A percentile compares a stretch with the other conserved stretches of the same genome.
These are phyloP conservation scores for Gossypium australe DNA, from an alignment of 345 rosid species.

Conservation along the genomic window DNA sequence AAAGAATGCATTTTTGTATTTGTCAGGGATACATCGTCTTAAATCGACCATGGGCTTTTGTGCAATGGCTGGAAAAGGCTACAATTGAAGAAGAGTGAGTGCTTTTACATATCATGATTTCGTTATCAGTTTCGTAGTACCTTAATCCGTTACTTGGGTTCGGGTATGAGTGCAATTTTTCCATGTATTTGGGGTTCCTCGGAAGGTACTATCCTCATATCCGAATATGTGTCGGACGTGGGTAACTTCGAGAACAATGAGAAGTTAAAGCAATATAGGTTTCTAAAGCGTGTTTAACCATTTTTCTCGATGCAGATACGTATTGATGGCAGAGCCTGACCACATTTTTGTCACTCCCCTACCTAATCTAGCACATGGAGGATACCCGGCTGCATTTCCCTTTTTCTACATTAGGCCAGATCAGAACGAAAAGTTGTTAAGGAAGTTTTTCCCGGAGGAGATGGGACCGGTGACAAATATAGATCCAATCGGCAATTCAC, in stretches of 20 bases:
- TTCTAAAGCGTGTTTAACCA: neutral
- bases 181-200: neutral
- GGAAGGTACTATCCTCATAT: neutral
- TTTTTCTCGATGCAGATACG: conserved; percentile 39
- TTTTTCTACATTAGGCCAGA: conserved; percentile 82
- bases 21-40: conserved; percentile 87
- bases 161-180: neutral
- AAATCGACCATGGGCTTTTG: conserved; percentile 98
- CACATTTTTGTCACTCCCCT: conserved; percentile 34
- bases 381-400: conserved; percentile 73
- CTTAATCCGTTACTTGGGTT: neutral
- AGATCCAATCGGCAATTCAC: conserved; percentile 84
- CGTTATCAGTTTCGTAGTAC: neutral
- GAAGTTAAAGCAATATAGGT: neutral
- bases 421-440: conserved; percentile 40
- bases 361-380: conserved; percentile 67
- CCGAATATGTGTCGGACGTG: neutral
- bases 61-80: conserved; percentile 90
- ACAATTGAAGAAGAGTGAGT: conserved; percentile 88
- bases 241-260: neutral
- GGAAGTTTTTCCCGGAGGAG: conserved; percentile 67
- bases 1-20: neutral
- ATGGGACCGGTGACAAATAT: conserved; percentile 66
- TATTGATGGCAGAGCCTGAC: neutral
- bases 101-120: conserved; percentile 4